Evolutionary conservation across 2,329 filamentous ascomycete genomes (phyloP).

Genomic region (Aspergillus sp.): DNA sequence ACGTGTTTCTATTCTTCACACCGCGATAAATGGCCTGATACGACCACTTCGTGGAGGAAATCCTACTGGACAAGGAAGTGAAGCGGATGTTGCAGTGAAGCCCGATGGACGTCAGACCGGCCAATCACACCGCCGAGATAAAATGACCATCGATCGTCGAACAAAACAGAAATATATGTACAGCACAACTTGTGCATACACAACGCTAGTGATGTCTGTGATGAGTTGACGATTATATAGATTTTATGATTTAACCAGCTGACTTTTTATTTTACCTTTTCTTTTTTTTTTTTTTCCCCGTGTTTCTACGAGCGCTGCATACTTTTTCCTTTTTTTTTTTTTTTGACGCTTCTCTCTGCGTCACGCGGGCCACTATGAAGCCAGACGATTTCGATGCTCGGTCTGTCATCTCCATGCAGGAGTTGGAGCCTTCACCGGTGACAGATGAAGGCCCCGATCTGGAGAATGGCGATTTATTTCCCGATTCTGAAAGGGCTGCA

Average conservation of each 20-base stretch:
- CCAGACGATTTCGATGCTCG: conserved; percentile 26
- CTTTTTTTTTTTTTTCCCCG: not conserved
- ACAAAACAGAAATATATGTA: not conserved
- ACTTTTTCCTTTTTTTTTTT: not conserved
- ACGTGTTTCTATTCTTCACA: too few relatives aligned
- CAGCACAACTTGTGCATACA: not conserved
- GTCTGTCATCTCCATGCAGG: conserved; percentile 60
- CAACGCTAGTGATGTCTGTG: not conserved
- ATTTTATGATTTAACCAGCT: not conserved
- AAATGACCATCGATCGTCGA: not conserved
- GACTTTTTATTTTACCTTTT: not conserved
- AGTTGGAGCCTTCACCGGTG: conserved; percentile 78
- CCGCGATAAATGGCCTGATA: too few relatives aligned
- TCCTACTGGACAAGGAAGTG: not conserved
- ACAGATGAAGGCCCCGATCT: conserved; percentile 46
- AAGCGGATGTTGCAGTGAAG: not conserved
- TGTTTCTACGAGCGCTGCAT: not conserved
- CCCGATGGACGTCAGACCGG: not conserved
- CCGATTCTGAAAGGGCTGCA: conserved; percentile 15
- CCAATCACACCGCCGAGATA: not conserved
- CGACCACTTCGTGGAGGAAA: too few relatives aligned
- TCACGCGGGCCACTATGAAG: conserved; percentile 8
- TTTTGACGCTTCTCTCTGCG: too few relatives aligned
- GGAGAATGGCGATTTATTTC: conserved; percentile 46
- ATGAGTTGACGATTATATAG: not conserved